Evolutionary conservation across 2,329 filamentous ascomycete species (phyloP).

Genomic region (Phyllosticta citribraziliensis): DNA sequence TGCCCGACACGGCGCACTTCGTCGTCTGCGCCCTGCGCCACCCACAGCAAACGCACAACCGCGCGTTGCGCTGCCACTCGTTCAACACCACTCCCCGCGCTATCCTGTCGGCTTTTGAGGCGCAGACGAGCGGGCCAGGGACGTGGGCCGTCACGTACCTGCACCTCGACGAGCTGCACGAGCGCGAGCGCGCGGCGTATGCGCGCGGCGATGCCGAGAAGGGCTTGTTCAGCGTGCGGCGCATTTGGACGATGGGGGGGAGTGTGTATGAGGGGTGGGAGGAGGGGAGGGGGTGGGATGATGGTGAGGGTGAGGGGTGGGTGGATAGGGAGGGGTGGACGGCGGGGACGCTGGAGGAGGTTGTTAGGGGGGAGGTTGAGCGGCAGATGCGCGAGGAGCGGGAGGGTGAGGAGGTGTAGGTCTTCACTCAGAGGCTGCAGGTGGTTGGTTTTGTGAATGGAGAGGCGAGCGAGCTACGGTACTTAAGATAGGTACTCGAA

Average conservation of each 20-base stretch:
- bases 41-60: conserved; percentile 40
- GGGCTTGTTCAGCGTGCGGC: conserved; percentile 47
- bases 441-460: neutral
- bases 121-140: conserved; percentile 42
- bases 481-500: too few relatives aligned
- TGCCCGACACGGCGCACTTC: conserved; percentile 23
- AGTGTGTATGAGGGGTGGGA: conserved; percentile 51
- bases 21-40: conserved; percentile 53
- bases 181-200: conserved; percentile 51
- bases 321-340: neutral
- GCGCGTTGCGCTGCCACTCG: conserved; percentile 58
- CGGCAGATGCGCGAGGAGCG: neutral
- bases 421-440: neutral
- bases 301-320: conserved; percentile 22
- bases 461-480: too few relatives aligned
- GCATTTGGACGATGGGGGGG: conserved; percentile 65
- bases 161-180: conserved; percentile 43
- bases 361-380: neutral
- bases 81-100: conserved; percentile 56
- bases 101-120: conserved; percentile 58
- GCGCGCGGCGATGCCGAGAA: conserved; percentile 27
- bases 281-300: conserved; percentile 45
- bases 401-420: neutral
- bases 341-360: neutral
- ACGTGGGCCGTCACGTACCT: conserved; percentile 48